Conservation (phyloP, 352 stramenopile genomes). For the Peronosclerospora sorghi region DNA sequence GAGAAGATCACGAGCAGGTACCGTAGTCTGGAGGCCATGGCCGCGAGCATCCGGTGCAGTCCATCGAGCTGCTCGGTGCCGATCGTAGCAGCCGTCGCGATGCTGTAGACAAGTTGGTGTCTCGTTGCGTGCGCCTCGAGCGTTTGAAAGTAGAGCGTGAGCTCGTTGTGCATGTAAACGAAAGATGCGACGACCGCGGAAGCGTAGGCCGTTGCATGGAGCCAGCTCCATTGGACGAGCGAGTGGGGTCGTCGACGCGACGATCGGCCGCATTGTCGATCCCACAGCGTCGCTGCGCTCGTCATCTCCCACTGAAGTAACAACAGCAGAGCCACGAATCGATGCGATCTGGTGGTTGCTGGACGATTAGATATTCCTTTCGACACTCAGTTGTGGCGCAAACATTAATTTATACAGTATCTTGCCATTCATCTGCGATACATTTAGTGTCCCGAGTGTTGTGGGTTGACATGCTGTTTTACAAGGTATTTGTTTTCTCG, state of each 20-base stretch:
- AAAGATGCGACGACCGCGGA: conserved; percentile 52
- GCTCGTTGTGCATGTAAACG: conserved; percentile 55
- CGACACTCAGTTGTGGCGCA: too few species aligned
- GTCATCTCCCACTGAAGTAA: too few species aligned
- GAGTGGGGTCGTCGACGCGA: conserved; percentile 16
- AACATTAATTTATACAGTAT: too few species aligned
- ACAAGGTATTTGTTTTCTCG: too few species aligned
- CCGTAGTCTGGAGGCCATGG: conserved; percentile 26
- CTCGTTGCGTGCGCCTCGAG: conserved; percentile 22
- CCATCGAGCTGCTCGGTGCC: conserved; percentile 24
- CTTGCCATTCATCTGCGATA: too few species aligned
- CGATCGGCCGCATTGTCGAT: not conserved
- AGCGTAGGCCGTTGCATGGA: conserved; percentile 58
- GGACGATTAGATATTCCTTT: too few species aligned
- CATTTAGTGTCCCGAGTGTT: too few species aligned
- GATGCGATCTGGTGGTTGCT: too few species aligned
- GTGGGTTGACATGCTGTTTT: too few species aligned
- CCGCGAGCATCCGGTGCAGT: conserved; percentile 18
- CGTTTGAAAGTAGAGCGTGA: conserved; percentile 32
- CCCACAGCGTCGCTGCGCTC: too few species aligned
- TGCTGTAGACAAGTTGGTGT: conserved; percentile 25
- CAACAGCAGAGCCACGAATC: too few species aligned
- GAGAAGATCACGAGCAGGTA: conserved; percentile 33
- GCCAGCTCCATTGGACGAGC: conserved; percentile 55
- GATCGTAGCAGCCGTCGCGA: conserved; percentile 15